Conservation (phyloP, 495 filamentous ascomycete species). For the Daldinia concentrica region DNA sequence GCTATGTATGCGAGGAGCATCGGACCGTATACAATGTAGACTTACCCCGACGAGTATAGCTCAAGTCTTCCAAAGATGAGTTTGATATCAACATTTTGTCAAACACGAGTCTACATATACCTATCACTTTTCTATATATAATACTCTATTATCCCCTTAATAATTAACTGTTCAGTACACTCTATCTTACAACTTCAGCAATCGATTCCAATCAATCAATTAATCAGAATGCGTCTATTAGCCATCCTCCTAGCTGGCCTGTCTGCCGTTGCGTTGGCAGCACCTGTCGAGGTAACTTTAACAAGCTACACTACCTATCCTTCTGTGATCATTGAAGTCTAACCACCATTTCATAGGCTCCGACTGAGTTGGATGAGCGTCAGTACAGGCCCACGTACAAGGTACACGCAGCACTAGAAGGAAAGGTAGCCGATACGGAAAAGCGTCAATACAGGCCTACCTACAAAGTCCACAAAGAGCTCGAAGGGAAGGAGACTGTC, state of each 20-base stretch:
- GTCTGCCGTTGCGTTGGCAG: constrained; percentile 28
- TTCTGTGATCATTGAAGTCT: not conserved
- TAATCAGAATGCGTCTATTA: constrained; percentile 33
- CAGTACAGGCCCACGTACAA: not conserved
- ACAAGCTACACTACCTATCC: not conserved
- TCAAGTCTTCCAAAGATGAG: not conserved
- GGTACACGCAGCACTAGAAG: not conserved
- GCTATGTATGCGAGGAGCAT: not conserved
- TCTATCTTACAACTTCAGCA: not conserved
- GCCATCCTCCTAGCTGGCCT: constrained; percentile 23
- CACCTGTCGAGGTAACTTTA: constrained; percentile 23
- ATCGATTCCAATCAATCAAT: not conserved
- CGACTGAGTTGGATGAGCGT: not conserved
- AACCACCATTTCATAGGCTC: constrained; percentile 6
- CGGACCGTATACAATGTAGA: not conserved
- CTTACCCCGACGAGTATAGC: not conserved
- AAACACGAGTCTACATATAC: not conserved
- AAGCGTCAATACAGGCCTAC: constrained; percentile 10
- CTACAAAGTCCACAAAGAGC: not conserved
- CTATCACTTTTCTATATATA: not conserved
- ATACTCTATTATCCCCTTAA: not conserved
- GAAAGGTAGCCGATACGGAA: not conserved
- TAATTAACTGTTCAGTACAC: not conserved
- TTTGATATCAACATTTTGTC: not conserved
- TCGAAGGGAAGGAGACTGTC: not conserved